Conservation (phyloP, 108 stramenopile genomes). For the Conticribra guillardii region DNA sequence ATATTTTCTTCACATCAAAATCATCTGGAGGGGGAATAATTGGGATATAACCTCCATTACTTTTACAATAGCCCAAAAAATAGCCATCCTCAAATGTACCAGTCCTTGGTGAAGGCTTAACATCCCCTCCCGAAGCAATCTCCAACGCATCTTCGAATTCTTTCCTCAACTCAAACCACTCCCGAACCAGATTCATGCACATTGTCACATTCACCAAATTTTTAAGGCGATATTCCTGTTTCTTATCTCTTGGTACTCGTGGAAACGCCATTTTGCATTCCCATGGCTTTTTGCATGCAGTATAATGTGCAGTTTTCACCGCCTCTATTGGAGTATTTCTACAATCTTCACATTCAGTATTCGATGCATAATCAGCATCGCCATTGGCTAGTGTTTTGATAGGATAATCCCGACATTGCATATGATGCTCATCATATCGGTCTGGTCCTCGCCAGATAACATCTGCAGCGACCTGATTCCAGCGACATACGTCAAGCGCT, state of each 20-base stretch:
- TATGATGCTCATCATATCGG: constrained; percentile 50
- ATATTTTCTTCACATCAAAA: constrained; percentile 59
- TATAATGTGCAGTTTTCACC: constrained; percentile 71
- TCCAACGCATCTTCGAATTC: constrained; percentile 63
- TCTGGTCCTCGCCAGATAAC: constrained; percentile 65
- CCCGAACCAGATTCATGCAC: constrained; percentile 55
- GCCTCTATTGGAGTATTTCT: constrained; percentile 56
- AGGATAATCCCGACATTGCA: constrained; percentile 73
- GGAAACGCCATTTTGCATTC: constrained; percentile 68
- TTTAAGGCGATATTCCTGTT: constrained; percentile 56
- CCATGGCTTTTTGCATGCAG: constrained; percentile 82
- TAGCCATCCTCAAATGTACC: constrained; percentile 56
- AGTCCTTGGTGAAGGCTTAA: constrained; percentile 29
- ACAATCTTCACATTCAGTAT: constrained; percentile 69
- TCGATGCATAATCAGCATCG: constrained; percentile 56
- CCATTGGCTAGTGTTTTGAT: constrained; percentile 38
- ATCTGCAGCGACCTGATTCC: constrained; percentile 67
- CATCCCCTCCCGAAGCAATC: constrained; percentile 26
- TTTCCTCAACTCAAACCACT: constrained; percentile 63
- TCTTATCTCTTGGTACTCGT: constrained; percentile 54
- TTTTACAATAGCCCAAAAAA: constrained; percentile 68
- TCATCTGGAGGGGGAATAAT: constrained; percentile 57
- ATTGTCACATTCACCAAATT: constrained; percentile 71
- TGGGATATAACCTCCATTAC: constrained; percentile 48
- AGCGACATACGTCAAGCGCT: constrained; percentile 65